Evolutionary conservation across 192 early-diverging fungal genomes (phyloP), one percentile per base, ranked within the genome.

Genomic region (Backusella liffmaniae): DNA sequence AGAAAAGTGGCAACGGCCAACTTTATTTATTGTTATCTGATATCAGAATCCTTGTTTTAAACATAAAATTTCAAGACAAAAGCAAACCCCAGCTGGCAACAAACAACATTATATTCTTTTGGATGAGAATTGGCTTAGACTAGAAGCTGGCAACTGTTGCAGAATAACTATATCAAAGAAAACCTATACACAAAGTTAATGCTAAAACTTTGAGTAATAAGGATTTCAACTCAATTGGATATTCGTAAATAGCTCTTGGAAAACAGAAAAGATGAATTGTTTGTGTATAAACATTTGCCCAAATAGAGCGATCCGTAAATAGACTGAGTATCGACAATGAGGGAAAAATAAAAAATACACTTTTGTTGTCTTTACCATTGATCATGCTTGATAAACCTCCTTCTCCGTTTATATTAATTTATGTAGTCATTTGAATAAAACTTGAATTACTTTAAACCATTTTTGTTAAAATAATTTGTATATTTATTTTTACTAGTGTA

Each of bases 11-110:
- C 56, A 62, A 62, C 29, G 29, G 4, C 26, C 56, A 62, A 62
- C 56, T 62, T 62, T 62, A 62, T 62, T 62, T 62, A 62, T 62
- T 62, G 56, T 62, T 62, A 62, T 62, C 56, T 62, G 56, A 62
- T 62, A 62, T 62, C 56, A 62, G 56, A 62, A 62, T 62, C 3
- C 56, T 29, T 26, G 23, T 29, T 62, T 62, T 62, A 4, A 62
- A 62, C 9, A 29, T 62, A 29, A 29, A 29, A 49, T 62, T 62
- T 62, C 10, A 62, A 62, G 8, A 29, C 56, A 10, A 13, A n/a
- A 29, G 29, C 21, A 62, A 62, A 62, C 21, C 2, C 10, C 29
- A 62, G 4, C 26, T 62, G 12, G 26, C n/a, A 62, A 29, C 9
- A 59, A 59, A 23, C 4, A 29, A 26, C 23, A 62, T 13, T 12